Conservation (phyloP, 139 green algal species). For the Tetradesmus obliquus region DNA sequence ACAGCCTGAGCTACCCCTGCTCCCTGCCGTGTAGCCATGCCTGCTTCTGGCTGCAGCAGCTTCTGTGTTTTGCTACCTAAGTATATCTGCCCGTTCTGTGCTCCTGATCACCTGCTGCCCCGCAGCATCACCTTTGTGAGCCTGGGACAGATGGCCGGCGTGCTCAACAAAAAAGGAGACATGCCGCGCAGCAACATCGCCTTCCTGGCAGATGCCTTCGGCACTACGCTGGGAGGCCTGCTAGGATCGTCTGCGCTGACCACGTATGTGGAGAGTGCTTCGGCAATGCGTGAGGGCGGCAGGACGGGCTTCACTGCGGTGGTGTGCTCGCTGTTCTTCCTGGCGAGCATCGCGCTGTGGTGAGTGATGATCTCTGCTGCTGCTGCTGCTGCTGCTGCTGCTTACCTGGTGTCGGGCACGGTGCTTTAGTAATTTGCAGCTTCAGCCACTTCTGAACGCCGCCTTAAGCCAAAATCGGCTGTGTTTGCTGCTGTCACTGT, state of each 20-base stretch:
- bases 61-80: no score
- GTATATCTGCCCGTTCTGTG: neutral
- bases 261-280: conserved; percentile 64
- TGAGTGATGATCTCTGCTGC: neutral
- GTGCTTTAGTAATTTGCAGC: no score
- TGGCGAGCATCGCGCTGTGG: conserved; percentile 34
- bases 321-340: conserved; percentile 58
- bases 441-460: no score
- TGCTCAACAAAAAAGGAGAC: conserved; percentile 52
- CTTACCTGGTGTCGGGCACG: no score
- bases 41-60: no score
- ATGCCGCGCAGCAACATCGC: conserved; percentile 62
- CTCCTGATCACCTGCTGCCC: neutral
- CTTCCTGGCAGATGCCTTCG: conserved; percentile 59
- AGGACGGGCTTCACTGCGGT: conserved; percentile 67
- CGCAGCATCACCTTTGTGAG: conserved; percentile 43
- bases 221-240: conserved; percentile 46
- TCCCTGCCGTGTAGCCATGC: no score
- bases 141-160: conserved; percentile 55
- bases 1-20: no score
- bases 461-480: no score
- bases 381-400: no score
- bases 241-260: conserved; percentile 61
- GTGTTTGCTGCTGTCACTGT: no score
- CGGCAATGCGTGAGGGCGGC: conserved; percentile 64